phyloP scores from a whole-genome alignment of 805 yeast genomes.

The Pichia gijzeniarum region DNA sequence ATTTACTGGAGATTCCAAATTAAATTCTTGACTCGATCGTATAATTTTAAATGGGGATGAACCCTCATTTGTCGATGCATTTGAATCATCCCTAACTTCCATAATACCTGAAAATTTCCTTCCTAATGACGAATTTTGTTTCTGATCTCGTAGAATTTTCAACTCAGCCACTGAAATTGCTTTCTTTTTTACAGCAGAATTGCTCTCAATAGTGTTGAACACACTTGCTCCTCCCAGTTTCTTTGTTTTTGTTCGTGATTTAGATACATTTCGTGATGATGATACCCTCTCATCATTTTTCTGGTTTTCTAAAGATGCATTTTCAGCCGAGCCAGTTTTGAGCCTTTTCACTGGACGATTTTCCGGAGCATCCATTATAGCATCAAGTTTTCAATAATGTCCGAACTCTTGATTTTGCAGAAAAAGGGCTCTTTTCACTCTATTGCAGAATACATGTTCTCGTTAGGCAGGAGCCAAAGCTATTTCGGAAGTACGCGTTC shows the following conservation, averaged over 20 bases:
- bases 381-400: no score
- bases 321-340: neutral
- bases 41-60: slow-evolving; percentile 10
- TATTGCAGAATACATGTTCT: no score
- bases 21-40: slow-evolving; percentile 12
- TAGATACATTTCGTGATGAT: neutral
- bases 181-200: neutral
- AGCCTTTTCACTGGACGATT: no score
- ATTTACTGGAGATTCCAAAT: slow-evolving; percentile 1
- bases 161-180: slow-evolving; percentile 8
- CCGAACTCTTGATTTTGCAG: no score
- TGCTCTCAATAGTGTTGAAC: neutral
- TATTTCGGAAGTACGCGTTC: no score
- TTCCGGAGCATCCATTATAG: no score
- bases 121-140: neutral
- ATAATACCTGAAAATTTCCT: slow-evolving; percentile 1
- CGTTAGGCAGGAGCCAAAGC: no score
- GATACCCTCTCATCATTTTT: neutral
- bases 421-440: no score
- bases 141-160: neutral
- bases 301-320: neutral
- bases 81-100: slow-evolving; percentile 4
- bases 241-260: neutral
- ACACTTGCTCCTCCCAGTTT: neutral
- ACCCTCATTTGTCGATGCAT: slow-evolving; percentile 1